Evolutionary conservation across 2,329 filamentous ascomycete genomes (phyloP), one percentile per base, ranked within the genome.

Genomic region (Aspergillus piperis): DNA sequence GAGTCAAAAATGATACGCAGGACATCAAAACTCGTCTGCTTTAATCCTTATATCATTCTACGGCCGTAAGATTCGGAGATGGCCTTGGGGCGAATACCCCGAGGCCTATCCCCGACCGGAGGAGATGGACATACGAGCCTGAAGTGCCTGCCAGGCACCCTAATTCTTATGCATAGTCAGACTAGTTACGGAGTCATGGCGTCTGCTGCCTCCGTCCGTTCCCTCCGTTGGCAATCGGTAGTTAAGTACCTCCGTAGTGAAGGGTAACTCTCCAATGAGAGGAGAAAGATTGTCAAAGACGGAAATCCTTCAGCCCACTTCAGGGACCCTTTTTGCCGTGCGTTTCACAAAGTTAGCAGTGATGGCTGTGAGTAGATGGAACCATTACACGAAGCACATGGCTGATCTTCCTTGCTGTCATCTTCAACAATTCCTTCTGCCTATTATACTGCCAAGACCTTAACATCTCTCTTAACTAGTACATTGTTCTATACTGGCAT

Each of bases 91-190:
- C 42, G 56, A 53, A 52, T 44, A 42, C 19, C 8, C 56, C 56
- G 56, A 58, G 48, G n/a, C 53, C 54, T 30, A 56, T 30, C 42
- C 21, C 54, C 54, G 41, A 48, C 8, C 41, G n/a, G 23, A 27
- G 25, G 11, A n/a, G 19, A 8, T n/a, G 21, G 13, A 13, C 21
- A 7, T 49, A 15, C 15, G 8, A 27, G 21, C n/a, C 6, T 25
- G 44, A 11, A 13, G 23, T 49, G 44, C 44, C 44, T 49, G 44
- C 44, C 25, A 49, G 44, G 44, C 44, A 49, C 2, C 10, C 44
- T 15, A 30, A 36, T 36, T 25, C 7, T 48, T 25, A 6, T 27
- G 25, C 25, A 27, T 8, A 27, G 7, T 44, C 19, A 23, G 5
- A 30, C 8, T 30, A 25, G 23, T 25, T 25, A 5, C 19, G 21